These are phyloP conservation scores for Neurospora sp. DNA, from an alignment of 495 filamentous ascomycete genomes.

Conservation along the genomic window DNA sequence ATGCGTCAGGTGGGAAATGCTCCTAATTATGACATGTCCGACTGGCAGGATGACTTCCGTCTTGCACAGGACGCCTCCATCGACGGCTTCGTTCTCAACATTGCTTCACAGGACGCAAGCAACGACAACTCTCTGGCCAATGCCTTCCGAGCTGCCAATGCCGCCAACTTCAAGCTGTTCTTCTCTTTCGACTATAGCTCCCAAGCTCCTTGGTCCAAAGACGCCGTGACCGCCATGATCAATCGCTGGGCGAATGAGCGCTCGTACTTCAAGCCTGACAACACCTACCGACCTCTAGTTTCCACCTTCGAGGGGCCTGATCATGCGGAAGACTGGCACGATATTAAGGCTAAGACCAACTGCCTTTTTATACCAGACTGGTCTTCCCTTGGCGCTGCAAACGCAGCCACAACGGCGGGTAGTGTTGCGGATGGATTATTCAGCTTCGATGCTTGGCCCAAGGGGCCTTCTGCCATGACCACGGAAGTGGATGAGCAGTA, in stretches of 20 bases:
- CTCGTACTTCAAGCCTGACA: constrained; percentile 45
- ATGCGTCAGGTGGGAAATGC: constrained; percentile 11
- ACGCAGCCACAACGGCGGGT: constrained; percentile 7
- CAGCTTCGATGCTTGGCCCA: constrained; percentile 53
- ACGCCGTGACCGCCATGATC: constrained; percentile 37
- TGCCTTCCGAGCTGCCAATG: constrained; percentile 46
- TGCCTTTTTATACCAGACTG: constrained; percentile 27
- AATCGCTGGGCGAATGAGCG: constrained; percentile 31
- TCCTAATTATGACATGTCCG: constrained; percentile 34
- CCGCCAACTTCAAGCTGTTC: constrained; percentile 48
- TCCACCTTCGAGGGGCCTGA: constrained; percentile 49
- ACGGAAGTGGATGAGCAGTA: constrained; percentile 37
- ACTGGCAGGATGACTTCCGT: constrained; percentile 48
- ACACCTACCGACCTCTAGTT: constrained; percentile 13
- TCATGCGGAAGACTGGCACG: constrained; percentile 18
- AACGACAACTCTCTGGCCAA: constrained; percentile 35
- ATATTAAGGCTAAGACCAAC: constrained; percentile 17
- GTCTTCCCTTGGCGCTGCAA: constrained; percentile 11
- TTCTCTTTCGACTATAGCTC: constrained; percentile 50
- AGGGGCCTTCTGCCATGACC: constrained; percentile 34
- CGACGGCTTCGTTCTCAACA: constrained; percentile 51
- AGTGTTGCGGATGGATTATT: constrained; percentile 47
- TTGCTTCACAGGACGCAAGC: constrained; percentile 35
- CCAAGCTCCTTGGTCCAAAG: constrained; percentile 22
- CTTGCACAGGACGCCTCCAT: constrained; percentile 44